Evolutionary conservation across 2,329 filamentous ascomycete species (phyloP).

Genomic region (Cytospora piceicola): DNA sequence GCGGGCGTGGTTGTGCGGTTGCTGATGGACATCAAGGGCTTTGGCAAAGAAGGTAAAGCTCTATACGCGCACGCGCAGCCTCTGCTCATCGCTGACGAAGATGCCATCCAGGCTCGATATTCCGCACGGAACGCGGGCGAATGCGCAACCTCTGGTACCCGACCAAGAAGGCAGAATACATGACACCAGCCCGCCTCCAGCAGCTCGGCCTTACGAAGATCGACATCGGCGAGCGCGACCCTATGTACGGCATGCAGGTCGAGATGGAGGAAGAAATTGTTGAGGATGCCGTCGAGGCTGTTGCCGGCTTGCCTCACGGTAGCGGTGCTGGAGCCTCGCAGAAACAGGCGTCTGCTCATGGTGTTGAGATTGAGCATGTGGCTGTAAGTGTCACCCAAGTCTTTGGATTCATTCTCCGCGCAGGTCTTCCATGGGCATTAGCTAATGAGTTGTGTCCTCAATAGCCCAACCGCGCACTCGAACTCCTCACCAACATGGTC

Average conservation of each 20-base stretch:
- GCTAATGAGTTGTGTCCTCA: conserved; percentile 15
- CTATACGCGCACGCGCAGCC: conserved; percentile 12
- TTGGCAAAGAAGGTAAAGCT: conserved; percentile 42
- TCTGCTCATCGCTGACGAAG: background rate
- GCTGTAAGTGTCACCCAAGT: conserved; percentile 26
- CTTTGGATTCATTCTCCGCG: background rate
- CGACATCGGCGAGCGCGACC: conserved; percentile 40
- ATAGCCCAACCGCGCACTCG: conserved; percentile 43
- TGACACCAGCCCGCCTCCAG: conserved; percentile 39
- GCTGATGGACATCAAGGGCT: conserved; percentile 45
- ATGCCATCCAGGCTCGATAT: conserved; percentile 37
- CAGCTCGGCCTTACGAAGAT: conserved; percentile 38
- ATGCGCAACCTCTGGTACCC: conserved; percentile 45
- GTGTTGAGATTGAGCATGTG: conserved; percentile 27
- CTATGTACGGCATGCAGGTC: conserved; percentile 33
- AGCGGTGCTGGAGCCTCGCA: background rate
- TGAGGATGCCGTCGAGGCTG: conserved; percentile 27
- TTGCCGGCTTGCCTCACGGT: conserved; percentile 14
- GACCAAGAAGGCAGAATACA: conserved; percentile 41
- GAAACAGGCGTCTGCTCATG: conserved; percentile 16
- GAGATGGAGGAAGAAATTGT: conserved; percentile 12
- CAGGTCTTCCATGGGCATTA: background rate
- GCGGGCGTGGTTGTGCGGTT: conserved; percentile 50
- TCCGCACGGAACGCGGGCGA: conserved; percentile 41
- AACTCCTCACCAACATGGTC: conserved; percentile 42